These are phyloP conservation scores for Tricholoma flavovirens DNA, from an alignment of 768 basidiomycete species.

Conservation along the genomic window DNA sequence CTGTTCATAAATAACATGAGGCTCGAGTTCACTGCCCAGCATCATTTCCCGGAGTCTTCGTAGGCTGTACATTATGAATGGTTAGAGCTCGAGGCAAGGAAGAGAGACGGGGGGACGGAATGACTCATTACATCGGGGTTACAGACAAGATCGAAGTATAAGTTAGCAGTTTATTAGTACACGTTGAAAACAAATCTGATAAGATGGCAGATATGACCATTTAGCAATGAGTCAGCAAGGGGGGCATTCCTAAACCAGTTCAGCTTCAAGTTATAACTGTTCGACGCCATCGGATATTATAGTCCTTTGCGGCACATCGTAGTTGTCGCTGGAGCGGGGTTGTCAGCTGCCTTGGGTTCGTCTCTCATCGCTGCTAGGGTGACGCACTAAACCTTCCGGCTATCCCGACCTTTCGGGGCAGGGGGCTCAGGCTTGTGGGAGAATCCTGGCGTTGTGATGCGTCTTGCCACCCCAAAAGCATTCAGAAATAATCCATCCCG, in stretches of 20 bases:
- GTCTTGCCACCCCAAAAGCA: slow-evolving; percentile 50
- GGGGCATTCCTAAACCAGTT: too few relatives aligned
- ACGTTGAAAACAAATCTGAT: slow-evolving; percentile 19
- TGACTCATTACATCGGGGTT: not conserved
- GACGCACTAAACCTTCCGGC: slow-evolving; percentile 3
- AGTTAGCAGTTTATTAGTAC: too few relatives aligned
- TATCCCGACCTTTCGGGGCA: slow-evolving; percentile 46
- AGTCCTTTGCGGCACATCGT: slow-evolving; percentile 17
- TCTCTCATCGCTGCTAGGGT: not conserved
- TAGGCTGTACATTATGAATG: slow-evolving; percentile 30
- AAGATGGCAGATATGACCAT: slow-evolving; percentile 12
- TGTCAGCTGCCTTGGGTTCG: slow-evolving; percentile 21
- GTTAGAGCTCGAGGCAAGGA: slow-evolving; percentile 11
- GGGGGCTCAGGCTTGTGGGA: slow-evolving; percentile 52
- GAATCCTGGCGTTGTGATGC: slow-evolving; percentile 42
- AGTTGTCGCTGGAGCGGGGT: slow-evolving; percentile 19
- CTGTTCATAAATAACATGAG: slow-evolving; percentile 38
- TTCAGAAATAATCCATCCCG: slow-evolving; percentile 43
- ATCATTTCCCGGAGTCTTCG: slow-evolving; percentile 36
- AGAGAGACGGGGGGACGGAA: not conserved
- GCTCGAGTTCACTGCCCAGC: slow-evolving; percentile 32
- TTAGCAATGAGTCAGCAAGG: too few relatives aligned
- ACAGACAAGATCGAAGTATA: too few relatives aligned
- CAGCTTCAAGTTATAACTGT: not conserved
- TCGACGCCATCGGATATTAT: slow-evolving; percentile 19